Evolutionary conservation across 2,329 filamentous ascomycete genomes (phyloP).

Genomic region (Ceratocystis huliohia): DNA sequence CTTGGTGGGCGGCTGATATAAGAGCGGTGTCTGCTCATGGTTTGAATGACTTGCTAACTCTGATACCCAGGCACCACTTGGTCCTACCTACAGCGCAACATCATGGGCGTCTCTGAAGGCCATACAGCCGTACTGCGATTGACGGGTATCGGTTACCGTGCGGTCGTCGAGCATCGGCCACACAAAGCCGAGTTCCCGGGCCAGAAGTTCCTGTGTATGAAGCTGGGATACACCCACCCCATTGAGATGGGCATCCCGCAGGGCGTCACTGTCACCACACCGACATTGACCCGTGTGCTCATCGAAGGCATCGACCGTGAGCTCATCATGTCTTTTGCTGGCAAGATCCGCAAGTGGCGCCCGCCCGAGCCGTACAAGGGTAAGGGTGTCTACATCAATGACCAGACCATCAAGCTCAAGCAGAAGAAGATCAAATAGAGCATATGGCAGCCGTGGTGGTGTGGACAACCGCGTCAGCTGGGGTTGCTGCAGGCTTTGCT

Average conservation of each 20-base stretch:
- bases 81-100: constrained; percentile 78
- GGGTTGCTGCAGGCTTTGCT: neutral
- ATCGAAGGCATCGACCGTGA: constrained; percentile 81
- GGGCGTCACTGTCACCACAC: constrained; percentile 75
- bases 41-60: neutral
- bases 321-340: constrained; percentile 80
- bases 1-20: neutral
- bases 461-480: too few species aligned
- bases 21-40: neutral
- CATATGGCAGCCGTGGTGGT: constrained; percentile 3
- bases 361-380: constrained; percentile 96
- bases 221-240: constrained; percentile 92
- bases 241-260: constrained; percentile 76
- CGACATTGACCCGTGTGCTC: constrained; percentile 81
- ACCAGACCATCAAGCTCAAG: constrained; percentile 96
- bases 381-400: constrained; percentile 96
- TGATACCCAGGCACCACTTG: constrained; percentile 63
- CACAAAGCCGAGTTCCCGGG: constrained; percentile 64
- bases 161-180: constrained; percentile 63
- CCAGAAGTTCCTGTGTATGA: constrained; percentile 81
- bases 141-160: constrained; percentile 91
- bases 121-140: constrained; percentile 87
- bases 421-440: constrained; percentile 86
- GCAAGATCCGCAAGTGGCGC: constrained; percentile 76
- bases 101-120: constrained; percentile 89